Evolutionary conservation across 176 grass and related monocot genomes (phyloP).

Genomic region (Pontederia crassipes): DNA sequence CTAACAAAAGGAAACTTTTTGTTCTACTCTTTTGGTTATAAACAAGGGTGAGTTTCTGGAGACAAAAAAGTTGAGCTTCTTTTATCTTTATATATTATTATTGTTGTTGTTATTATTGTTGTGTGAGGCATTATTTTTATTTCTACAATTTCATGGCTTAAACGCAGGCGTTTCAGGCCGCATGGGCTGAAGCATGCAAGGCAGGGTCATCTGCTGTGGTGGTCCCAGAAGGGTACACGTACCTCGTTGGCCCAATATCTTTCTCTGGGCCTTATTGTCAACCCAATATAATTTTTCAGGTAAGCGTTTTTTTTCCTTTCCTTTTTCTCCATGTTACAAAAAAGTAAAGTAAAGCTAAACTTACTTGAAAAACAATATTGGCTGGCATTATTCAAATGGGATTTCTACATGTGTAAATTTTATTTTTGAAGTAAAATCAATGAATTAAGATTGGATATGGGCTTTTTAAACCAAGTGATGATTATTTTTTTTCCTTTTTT

Average conservation of each 20-base stretch:
- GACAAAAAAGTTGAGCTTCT: no score
- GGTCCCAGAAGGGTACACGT: constrained; percentile 51
- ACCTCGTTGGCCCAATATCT: constrained; percentile 89
- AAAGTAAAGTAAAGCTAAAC: neutral
- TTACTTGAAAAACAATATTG: neutral
- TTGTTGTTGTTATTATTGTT: neutral
- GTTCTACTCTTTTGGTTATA: no score
- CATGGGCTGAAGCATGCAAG: constrained; percentile 86
- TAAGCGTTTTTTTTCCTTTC: constrained; percentile 5
- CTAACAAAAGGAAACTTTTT: no score
- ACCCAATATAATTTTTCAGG: constrained; percentile 92
- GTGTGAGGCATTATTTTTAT: constrained; percentile 1
- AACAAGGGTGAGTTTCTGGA: no score
- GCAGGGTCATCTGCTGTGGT: constrained; percentile 60
- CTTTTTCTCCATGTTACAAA: neutral
- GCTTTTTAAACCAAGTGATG: no score
- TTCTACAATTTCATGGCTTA: neutral
- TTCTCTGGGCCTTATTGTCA: constrained; percentile 93
- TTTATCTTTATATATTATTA: neutral
- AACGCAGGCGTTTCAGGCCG: constrained; percentile 77
- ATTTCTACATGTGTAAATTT: no score
- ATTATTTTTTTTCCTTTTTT: no score
- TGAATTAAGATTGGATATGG: no score
- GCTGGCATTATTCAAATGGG: no score
- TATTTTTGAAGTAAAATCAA: no score